Evolutionary conservation across 768 basidiomycete species (phyloP).

Genomic region (Leccinum variicolor): DNA sequence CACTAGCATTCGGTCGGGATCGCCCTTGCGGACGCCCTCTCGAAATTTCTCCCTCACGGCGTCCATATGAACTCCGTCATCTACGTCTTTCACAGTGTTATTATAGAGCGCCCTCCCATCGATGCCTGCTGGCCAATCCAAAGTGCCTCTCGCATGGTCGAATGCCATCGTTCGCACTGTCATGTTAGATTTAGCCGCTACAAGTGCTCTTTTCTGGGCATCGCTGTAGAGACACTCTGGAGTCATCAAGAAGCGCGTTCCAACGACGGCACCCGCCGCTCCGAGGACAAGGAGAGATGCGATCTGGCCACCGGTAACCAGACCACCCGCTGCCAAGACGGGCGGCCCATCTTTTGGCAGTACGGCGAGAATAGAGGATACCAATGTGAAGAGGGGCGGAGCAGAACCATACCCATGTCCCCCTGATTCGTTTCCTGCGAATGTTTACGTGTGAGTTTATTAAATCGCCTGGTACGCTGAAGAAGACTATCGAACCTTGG

Average conservation of each 20-base stretch:
- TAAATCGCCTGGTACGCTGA: background rate
- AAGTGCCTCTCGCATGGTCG: constrained; percentile 52
- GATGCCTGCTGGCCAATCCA: constrained; percentile 58
- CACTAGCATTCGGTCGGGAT: constrained; percentile 51
- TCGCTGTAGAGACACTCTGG: constrained; percentile 59
- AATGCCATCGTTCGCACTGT: constrained; percentile 63
- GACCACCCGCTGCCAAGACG: constrained; percentile 72
- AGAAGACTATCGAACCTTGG: constrained; percentile 53
- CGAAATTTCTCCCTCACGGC: constrained; percentile 42
- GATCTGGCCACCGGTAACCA: constrained; percentile 61
- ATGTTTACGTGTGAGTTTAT: constrained; percentile 2
- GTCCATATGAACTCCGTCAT: constrained; percentile 43
- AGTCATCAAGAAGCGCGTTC: constrained; percentile 73
- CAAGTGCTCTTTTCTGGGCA: constrained; percentile 50
- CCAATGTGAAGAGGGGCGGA: constrained; percentile 56
- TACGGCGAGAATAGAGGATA: constrained; percentile 50
- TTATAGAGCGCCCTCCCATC: constrained; percentile 51
- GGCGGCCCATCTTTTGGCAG: constrained; percentile 44
- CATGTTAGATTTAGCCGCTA: constrained; percentile 40
- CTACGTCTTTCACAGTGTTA: constrained; percentile 56
- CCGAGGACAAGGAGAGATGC: constrained; percentile 65
- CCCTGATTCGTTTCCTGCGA: constrained; percentile 71
- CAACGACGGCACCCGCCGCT: constrained; percentile 63
- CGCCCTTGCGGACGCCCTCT: constrained; percentile 42
- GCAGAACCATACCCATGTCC: constrained; percentile 65